These are phyloP conservation scores for Oryza coarctata DNA, from an alignment of 176 grass and related monocot genomes.

Conservation along the genomic window DNA sequence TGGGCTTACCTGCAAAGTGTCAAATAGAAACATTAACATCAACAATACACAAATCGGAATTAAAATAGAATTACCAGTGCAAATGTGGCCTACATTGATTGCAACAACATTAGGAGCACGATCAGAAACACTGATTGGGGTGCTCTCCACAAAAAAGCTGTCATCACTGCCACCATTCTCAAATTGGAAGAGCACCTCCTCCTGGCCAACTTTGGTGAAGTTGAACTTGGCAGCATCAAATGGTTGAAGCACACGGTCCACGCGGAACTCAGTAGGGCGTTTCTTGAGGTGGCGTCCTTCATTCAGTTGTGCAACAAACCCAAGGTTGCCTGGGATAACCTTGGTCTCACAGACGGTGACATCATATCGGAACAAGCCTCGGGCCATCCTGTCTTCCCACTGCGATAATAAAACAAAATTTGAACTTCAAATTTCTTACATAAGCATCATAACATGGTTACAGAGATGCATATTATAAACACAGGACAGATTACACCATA, in stretches of 20 bases:
- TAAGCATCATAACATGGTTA: background rate
- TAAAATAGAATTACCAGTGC: slow-evolving; percentile 2
- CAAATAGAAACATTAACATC: slow-evolving; percentile 5
- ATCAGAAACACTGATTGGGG: slow-evolving; percentile 24
- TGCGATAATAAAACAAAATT: slow-evolving; percentile 31
- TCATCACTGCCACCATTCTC: slow-evolving; percentile 40
- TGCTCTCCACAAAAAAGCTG: slow-evolving; percentile 41
- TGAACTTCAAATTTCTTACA: slow-evolving; percentile 12
- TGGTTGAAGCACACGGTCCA: slow-evolving; percentile 82
- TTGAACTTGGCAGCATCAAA: slow-evolving; percentile 85
- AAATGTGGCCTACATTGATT: slow-evolving; percentile 63
- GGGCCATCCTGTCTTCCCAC: slow-evolving; percentile 88
- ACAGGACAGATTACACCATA: background rate
- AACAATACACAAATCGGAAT: slow-evolving; percentile 22
- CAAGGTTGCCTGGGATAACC: slow-evolving; percentile 79
- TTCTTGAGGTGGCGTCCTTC: slow-evolving; percentile 99
- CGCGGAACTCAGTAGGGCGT: slow-evolving; percentile 84
- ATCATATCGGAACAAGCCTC: slow-evolving; percentile 90
- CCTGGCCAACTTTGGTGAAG: slow-evolving; percentile 85
- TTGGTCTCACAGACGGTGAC: slow-evolving; percentile 96
- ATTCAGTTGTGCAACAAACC: slow-evolving; percentile 93
- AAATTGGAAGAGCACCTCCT: slow-evolving; percentile 79
- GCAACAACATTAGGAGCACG: slow-evolving; percentile 51
- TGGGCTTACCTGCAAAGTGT: slow-evolving; percentile 74
- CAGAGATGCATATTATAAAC: background rate